phyloP scores from a whole-genome alignment of 1,139 yeast species.

The Hyphopichia wangnamkhiaoensis region DNA sequence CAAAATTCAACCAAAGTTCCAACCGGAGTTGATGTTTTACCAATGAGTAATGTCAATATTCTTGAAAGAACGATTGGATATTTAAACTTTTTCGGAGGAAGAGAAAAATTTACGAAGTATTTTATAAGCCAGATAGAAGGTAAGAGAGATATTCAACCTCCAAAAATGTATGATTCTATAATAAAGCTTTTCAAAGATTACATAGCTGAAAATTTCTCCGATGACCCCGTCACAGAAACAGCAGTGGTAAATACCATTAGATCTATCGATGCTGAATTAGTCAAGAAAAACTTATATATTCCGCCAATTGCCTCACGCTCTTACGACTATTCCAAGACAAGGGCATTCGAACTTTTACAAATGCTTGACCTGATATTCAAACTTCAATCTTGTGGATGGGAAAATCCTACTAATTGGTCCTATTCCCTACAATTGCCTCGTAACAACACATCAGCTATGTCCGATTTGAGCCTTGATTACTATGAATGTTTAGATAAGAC shows the following conservation, averaged over 20 bases:
- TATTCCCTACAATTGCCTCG: conserved; percentile 42
- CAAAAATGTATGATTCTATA: conserved; percentile 32
- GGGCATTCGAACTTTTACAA: conserved; percentile 49
- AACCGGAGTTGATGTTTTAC: conserved; percentile 48
- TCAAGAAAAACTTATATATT: conserved; percentile 9
- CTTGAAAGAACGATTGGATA: conserved; percentile 28
- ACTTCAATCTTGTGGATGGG: conserved; percentile 18
- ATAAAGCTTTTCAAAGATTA: conserved; percentile 50
- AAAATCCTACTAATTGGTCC: conserved; percentile 53
- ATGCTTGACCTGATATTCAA: conserved; percentile 8
- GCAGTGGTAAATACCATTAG: conserved; percentile 37
- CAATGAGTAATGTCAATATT: conserved; percentile 34
- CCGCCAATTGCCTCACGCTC: conserved; percentile 17
- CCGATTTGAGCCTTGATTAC: conserved; percentile 46
- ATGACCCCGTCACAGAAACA: conserved; percentile 40
- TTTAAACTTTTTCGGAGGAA: conserved; percentile 29
- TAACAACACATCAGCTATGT: conserved; percentile 34
- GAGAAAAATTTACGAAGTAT: conserved; percentile 22
- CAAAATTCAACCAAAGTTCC: conserved; percentile 38
- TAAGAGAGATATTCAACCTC: conserved; percentile 11
- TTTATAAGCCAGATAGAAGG: conserved; percentile 19
- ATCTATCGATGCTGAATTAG: conserved; percentile 22
- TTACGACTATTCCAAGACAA: conserved; percentile 47
- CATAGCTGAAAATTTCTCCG: conserved; percentile 47
- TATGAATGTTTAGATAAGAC: conserved; percentile 30